phyloP scores from a whole-genome alignment of 495 filamentous ascomycete genomes.

The Hyphodiscus hymeniophilus region DNA sequence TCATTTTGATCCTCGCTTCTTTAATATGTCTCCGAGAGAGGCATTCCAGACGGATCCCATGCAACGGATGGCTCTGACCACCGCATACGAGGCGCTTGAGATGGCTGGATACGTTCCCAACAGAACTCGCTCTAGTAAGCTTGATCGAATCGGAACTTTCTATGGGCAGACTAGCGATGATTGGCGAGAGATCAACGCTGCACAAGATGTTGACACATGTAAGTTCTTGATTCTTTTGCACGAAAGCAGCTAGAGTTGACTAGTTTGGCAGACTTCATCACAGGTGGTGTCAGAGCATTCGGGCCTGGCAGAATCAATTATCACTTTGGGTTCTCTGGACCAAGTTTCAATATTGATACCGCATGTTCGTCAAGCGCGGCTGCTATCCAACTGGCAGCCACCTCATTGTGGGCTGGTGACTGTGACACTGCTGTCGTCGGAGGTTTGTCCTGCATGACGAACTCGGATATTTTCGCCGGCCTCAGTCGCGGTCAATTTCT shows the following conservation, averaged over 20 bases:
- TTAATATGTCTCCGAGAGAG: conserved; percentile 50
- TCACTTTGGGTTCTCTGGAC: conserved; percentile 40
- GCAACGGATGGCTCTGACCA: conserved; percentile 46
- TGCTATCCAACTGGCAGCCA: conserved; percentile 42
- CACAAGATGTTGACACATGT: conserved; percentile 81
- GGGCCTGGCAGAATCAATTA: conserved; percentile 51
- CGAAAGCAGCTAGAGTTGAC: too few relatives aligned
- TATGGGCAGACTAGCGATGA: conserved; percentile 92
- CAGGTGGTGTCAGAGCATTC: conserved; percentile 81
- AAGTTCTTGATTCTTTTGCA: too few relatives aligned
- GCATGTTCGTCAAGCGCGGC: conserved; percentile 46
- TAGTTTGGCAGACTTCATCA: conserved; percentile 55
- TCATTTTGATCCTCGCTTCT: conserved; percentile 52
- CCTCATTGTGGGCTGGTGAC: conserved; percentile 37
- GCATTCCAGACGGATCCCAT: conserved; percentile 53
- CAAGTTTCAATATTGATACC: conserved; percentile 41
- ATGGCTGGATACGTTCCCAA: conserved; percentile 83
- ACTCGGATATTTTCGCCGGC: conserved; percentile 78
- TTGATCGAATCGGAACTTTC: conserved; percentile 82
- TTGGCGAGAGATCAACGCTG: conserved; percentile 84
- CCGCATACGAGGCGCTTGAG: conserved; percentile 50
- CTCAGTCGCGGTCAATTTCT: conserved; percentile 53
- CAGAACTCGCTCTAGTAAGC: conserved; percentile 72
- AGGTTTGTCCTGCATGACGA: conserved; percentile 72
- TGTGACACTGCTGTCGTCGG: conserved; percentile 45